Percentiles rank a stretch among this genome's conserved stretches.
phyloP scores from a whole-genome alignment of 306 rosid genomes.

The Dalbergia cochinchinensis region DNA sequence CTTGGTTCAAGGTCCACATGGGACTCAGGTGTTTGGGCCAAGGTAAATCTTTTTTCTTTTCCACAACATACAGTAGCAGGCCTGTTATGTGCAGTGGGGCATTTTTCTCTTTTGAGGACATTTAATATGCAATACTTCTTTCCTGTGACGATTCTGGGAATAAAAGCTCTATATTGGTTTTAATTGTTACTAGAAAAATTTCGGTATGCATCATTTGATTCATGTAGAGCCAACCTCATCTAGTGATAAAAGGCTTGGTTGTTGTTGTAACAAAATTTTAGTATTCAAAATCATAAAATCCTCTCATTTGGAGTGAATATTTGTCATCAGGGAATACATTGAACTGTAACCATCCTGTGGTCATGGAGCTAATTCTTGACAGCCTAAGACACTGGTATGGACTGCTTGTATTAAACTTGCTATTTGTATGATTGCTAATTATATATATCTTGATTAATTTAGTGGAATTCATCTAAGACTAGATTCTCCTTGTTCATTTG shows the following conservation, averaged over 20 bases:
- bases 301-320: constrained; percentile 41
- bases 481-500: constrained; percentile 34
- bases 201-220: constrained; percentile 2
- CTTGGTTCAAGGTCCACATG: no score
- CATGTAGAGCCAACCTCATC: neutral
- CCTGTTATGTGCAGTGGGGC: constrained; percentile 2
- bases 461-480: constrained; percentile 13
- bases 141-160: constrained; percentile 1
- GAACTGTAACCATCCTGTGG: constrained; percentile 93
- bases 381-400: constrained; percentile 97
- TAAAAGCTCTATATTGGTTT: constrained; percentile 26
- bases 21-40: neutral
- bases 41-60: no score
- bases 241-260: neutral
- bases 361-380: constrained; percentile 91
- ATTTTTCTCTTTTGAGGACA: constrained; percentile 36
- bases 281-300: constrained; percentile 32
- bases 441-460: constrained; percentile 25
- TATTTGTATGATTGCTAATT: constrained; percentile 35
- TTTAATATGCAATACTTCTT: constrained; percentile 32
- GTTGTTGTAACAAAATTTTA: neutral
- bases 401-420: neutral
- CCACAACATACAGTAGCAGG: neutral
- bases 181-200: constrained; percentile 23
- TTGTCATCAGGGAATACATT: constrained; percentile 85